Base-by-base conservation (phyloP, 2,329 filamentous ascomycete species). In the Parafenestella ontariensis region DNA sequence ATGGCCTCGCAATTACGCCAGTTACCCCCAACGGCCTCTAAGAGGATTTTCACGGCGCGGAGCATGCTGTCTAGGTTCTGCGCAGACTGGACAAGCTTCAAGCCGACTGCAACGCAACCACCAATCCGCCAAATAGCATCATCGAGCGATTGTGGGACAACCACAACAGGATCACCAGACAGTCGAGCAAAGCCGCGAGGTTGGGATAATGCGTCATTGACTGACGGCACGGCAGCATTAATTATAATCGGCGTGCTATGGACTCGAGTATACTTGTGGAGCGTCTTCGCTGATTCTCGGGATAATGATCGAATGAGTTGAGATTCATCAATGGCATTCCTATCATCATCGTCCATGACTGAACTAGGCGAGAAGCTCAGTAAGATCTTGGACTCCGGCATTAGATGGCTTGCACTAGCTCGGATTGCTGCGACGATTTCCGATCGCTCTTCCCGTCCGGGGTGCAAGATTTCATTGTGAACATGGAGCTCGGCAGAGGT, bases 1-100 rank as follows among this genome's bases (percentile, higher is more conserved):
- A 99, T 97, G 23, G 95, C 93, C 73, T 99, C 96, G 64, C 95
- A 98, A 63, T 98, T 98, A 60, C 95, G 86, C 95, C 96, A 99
- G 71, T 90, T 98, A 60, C 90, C 89, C 62, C 90, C 89, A 45
- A 97, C 90, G 56, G 91, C 91, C 61, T 90, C 87, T 58, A 97
- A 92, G 23, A 96, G 81, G 66, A 96, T 89, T 67, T 96, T 87
- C 2, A 96, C 87, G 1, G 93, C 88, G 49, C 90, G 85, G 9
- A 93, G 78, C 24, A 93, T 87, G 40, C 88, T 87, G 44, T 92
- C 86, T 7, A 85, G 81, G 0, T 87, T 88, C 2, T 82, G 82
- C 1, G 95, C 89, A 29, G 88, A 83, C 70, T 97, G 92, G 6
- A 99, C 82, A 31, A 98, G 79, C 69, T 93, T 96, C 49, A 99